These are phyloP conservation scores for Leishmania major DNA, from an alignment of 208 protist genomes.

Conservation along the genomic window DNA sequence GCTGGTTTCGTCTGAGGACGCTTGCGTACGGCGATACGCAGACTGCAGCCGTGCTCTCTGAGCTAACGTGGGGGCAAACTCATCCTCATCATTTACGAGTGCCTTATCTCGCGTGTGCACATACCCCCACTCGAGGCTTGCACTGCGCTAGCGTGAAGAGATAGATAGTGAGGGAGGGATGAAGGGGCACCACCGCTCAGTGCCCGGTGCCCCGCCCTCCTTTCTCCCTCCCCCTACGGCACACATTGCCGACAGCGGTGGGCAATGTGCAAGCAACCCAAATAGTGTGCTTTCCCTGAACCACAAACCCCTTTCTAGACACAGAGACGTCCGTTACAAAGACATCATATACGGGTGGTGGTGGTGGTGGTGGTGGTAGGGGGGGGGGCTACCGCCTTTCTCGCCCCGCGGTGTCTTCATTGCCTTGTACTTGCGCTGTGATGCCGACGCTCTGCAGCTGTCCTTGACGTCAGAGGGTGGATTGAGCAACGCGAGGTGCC, in stretches of 20 bases:
- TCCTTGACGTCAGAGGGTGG: background rate
- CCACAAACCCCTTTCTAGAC: background rate
- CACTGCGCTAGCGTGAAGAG: background rate
- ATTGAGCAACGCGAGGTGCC: background rate
- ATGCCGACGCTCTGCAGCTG: background rate
- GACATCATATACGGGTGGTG: background rate
- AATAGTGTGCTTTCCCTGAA: background rate
- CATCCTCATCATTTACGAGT: background rate
- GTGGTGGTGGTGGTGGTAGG: no score
- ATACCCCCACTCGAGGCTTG: background rate
- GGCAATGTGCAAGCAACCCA: background rate
- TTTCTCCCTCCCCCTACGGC: background rate
- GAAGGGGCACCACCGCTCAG: background rate
- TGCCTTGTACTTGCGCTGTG: background rate
- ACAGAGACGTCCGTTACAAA: background rate
- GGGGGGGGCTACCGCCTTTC: background rate
- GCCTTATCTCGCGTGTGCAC: background rate
- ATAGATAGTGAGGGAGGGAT: background rate
- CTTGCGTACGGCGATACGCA: background rate
- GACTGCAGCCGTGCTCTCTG: no score
- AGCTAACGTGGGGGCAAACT: background rate
- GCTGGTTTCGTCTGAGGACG: background rate
- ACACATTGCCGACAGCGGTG: background rate
- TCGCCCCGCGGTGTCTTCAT: background rate
- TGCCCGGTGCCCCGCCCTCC: background rate